Percentiles rank a stretch among this genome's conserved stretches.
Conservation (phyloP, 225 moss, liverwort and hornwort species). For the Bryum argenteum region DNA sequence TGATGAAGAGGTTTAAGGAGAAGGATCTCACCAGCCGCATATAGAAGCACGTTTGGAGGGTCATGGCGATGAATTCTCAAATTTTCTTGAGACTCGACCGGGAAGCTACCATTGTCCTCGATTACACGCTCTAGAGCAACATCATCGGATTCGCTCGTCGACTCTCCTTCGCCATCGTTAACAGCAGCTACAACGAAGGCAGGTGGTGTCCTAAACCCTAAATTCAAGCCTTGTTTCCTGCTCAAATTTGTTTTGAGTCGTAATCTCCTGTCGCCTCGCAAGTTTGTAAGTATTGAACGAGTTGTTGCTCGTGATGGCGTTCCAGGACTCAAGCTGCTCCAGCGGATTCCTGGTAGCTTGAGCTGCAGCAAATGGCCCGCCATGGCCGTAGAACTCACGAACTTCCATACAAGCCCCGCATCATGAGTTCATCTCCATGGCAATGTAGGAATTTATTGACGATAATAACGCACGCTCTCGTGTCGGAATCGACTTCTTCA, state of each 20-base stretch:
- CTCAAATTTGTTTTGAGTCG: slow-evolving; percentile 4
- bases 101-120: slow-evolving; percentile 29
- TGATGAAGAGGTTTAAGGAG: neutral
- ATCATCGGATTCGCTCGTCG: slow-evolving; percentile 14
- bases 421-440: neutral
- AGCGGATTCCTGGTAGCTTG: slow-evolving; percentile 20
- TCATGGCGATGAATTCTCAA: slow-evolving; percentile 28
- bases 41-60: slow-evolving; percentile 39
- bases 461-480: neutral
- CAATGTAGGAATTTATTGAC: neutral
- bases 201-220: slow-evolving; percentile 16
- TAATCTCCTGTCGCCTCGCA: slow-evolving; percentile 5
- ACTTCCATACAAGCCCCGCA: slow-evolving; percentile 16
- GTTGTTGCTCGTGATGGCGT: neutral
- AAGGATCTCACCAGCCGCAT: slow-evolving; percentile 43
- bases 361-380: slow-evolving; percentile 36
- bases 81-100: slow-evolving; percentile 26
- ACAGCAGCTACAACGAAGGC: slow-evolving; percentile 18
- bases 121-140: neutral
- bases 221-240: slow-evolving; percentile 9
- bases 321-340: slow-evolving; percentile 3
- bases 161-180: slow-evolving; percentile 17
- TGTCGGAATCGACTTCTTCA: neutral
- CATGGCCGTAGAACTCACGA: slow-evolving; percentile 25
- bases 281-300: neutral